Evolutionary conservation across 2,329 filamentous ascomycete genomes (phyloP).

Genomic region (Sporothrix inflata): DNA sequence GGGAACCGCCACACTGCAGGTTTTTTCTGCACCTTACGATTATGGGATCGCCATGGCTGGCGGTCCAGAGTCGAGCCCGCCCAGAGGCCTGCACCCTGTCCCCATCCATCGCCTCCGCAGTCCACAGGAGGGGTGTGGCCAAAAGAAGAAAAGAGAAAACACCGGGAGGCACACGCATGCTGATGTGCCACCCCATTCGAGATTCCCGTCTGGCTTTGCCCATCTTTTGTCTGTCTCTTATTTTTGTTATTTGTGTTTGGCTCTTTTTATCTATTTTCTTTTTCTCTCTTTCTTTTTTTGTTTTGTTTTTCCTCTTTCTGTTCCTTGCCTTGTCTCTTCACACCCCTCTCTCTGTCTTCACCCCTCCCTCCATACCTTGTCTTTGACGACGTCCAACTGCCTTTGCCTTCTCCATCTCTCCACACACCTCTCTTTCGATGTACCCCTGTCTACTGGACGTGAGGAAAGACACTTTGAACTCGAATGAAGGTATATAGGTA

Average conservation of each 20-base stretch:
- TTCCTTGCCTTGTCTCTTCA: neutral
- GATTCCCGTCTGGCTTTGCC: constrained; percentile 8
- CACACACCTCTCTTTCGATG: constrained; percentile 11
- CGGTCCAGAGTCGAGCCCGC: neutral
- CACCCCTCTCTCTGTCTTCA: constrained; percentile 2
- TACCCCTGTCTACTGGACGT: constrained; percentile 23
- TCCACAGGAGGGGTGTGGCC: constrained; percentile 20
- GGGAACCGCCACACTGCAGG: constrained; percentile 21
- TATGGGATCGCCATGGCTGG: constrained; percentile 20
- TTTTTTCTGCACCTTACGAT: neutral
- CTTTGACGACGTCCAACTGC: constrained; percentile 22
- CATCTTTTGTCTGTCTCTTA: neutral
- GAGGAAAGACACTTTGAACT: constrained; percentile 6
- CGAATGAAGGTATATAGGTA: neutral
- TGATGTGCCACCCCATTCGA: constrained; percentile 18
- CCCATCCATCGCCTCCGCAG: constrained; percentile 2
- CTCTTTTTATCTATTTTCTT: neutral
- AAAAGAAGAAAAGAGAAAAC: constrained; percentile 16
- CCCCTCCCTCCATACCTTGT: constrained; percentile 16
- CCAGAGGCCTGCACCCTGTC: constrained; percentile 3
- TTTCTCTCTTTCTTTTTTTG: neutral
- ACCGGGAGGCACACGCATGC: constrained; percentile 1
- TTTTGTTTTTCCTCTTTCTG: neutral
- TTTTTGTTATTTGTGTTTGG: neutral
- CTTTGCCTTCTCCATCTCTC: constrained; percentile 16